Evolutionary conservation across 306 rosid species (phyloP), one percentile per base, ranked within the genome.

Genomic region (Inga leiocalycina): DNA sequence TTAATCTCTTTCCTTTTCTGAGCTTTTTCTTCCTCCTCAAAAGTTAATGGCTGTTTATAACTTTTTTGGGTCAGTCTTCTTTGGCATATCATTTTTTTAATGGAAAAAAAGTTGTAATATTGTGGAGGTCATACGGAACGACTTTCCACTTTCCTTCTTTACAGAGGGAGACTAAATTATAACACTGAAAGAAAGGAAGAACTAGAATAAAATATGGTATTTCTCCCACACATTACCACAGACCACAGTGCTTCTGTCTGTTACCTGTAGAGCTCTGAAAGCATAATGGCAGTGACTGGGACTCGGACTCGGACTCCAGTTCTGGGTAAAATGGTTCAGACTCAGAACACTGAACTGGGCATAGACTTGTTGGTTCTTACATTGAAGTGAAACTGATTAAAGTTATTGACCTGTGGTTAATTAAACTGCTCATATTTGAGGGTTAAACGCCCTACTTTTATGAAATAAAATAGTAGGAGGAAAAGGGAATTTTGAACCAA

Each of bases 251-350:
- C 67, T 56, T 43, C 86, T 80, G 76, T 81, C 82, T 71, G 77
- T 77, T 74, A 74, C 82, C 88, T 82, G 85, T 82, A 61, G 69
- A 79, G 80, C 73, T 49, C 84, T 79, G 83, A 76, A 41, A 76
- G 85, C 71, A 80, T 69, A 79, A 81, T 78, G 70, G 79, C 81
- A 78, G 76, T 79, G 73, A 59, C 61, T 83, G 84, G 88, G 70
- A 16, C 54, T 9, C 3, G 88, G 70, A 16, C 54, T 9, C 3
- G 15, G 52, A 86, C 81, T 86, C 87, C 71, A 76, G 76, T 51
- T 78, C 73, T 64, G 45, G 71, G 85, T 51, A 74, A 74, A 80
- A 85, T 74, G 84, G 82, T 44, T 75, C 78, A 66, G 83, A 56
- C 70, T 83, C 34, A 71, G 78, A 45, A 84, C 49, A 79, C 39